Percentiles rank a stretch among this genome's conserved stretches.
phyloP scores from a whole-genome alignment of 805 yeast species.

The Cyberlindnera mycetangii region DNA sequence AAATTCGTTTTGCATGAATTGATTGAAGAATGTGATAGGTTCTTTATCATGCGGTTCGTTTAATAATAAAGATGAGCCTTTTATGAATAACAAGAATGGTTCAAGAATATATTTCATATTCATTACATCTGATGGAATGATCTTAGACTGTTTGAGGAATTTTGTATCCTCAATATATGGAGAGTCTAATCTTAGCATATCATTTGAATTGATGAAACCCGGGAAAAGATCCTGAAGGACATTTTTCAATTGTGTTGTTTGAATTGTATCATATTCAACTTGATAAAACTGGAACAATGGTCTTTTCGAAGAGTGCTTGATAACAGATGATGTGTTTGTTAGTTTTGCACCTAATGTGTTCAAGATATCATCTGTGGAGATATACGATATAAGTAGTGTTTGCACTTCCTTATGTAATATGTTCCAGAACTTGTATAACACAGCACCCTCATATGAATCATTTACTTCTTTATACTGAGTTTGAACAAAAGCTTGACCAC shows the following conservation, averaged over 20 bases:
- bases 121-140: constrained; percentile 68
- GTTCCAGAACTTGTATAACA: constrained; percentile 17
- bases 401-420: constrained; percentile 19
- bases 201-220: constrained; percentile 47
- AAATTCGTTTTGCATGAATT: constrained; percentile 62
- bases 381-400: constrained; percentile 22
- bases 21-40: constrained; percentile 50
- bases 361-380: constrained; percentile 16
- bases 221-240: constrained; percentile 66
- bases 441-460: neutral
- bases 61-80: constrained; percentile 48
- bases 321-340: constrained; percentile 20
- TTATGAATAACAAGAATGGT: constrained; percentile 64
- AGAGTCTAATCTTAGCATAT: constrained; percentile 34
- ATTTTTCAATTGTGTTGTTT: constrained; percentile 39
- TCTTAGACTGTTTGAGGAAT: constrained; percentile 54
- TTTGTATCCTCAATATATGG: constrained; percentile 61
- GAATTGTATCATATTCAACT: constrained; percentile 33
- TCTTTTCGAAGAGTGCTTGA: constrained; percentile 28
- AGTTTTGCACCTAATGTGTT: constrained; percentile 4
- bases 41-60: constrained; percentile 28
- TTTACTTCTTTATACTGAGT: neutral
- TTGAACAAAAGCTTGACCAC: neutral
- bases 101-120: constrained; percentile 80
- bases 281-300: constrained; percentile 36